Conservation (phyloP, 2,329 filamentous ascomycete species). For the Epichloe glyceriae region DNA sequence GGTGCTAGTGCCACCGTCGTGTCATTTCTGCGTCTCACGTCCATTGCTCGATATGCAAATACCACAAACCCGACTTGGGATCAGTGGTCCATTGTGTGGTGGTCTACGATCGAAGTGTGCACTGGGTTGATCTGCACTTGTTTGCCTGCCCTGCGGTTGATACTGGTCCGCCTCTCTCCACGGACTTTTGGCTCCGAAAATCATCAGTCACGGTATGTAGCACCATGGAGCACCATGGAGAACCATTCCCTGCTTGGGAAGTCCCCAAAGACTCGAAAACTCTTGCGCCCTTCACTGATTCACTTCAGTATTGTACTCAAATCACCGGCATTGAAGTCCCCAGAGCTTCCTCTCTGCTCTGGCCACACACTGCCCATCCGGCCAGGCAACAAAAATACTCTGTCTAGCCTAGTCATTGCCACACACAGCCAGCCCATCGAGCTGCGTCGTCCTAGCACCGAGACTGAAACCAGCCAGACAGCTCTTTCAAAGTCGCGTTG, state of each 20-base stretch:
- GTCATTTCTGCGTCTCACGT: conserved; percentile 18
- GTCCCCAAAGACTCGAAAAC: neutral
- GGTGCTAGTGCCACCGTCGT: conserved; percentile 17
- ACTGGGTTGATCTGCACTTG: conserved; percentile 21
- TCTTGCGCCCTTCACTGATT: neutral
- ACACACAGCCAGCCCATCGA: too few relatives aligned
- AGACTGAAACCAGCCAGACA: too few relatives aligned
- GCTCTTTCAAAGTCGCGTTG: too few relatives aligned
- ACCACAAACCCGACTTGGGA: conserved; percentile 19
- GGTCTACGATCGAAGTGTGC: conserved; percentile 21
- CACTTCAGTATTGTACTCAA: neutral
- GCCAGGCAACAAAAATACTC: neutral
- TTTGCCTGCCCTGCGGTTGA: conserved; percentile 17
- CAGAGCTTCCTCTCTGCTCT: neutral
- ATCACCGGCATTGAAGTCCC: neutral
- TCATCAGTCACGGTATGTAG: neutral
- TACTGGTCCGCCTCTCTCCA: conserved; percentile 8
- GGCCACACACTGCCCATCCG: neutral
- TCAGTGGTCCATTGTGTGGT: conserved; percentile 14
- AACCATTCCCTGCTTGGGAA: too few relatives aligned
- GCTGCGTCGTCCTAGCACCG: too few relatives aligned
- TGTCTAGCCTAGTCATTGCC: too few relatives aligned
- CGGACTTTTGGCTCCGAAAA: neutral
- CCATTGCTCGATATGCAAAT: conserved; percentile 15
- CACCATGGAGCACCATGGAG: too few relatives aligned